phyloP scores from a whole-genome alignment of 2,329 filamentous ascomycete genomes.

The Tricladium varicosporioides region DNA sequence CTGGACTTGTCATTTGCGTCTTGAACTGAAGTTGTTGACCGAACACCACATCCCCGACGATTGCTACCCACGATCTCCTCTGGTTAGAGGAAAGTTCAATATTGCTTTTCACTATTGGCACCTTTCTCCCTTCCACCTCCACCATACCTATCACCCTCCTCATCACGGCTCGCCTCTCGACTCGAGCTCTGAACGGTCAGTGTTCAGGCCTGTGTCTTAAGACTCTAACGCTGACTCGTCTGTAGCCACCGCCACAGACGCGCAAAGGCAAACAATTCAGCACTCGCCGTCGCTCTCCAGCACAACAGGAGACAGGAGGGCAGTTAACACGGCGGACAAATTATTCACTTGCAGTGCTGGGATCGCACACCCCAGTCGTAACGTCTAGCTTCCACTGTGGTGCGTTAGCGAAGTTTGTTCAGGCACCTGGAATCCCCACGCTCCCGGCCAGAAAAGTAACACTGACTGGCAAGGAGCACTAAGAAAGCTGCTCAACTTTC shows the following conservation, averaged over 20 bases:
- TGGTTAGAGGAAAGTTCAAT: too few species aligned
- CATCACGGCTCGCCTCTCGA: neutral
- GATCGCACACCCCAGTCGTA: neutral
- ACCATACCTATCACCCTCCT: neutral
- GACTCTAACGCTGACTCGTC: neutral
- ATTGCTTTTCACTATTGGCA: neutral
- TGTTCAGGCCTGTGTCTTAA: neutral
- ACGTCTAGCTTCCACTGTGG: constrained; percentile 1
- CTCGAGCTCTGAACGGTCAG: neutral
- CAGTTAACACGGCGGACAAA: neutral
- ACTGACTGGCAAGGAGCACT: neutral
- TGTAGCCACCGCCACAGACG: neutral
- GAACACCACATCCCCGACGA: neutral
- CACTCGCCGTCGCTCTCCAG: too few species aligned
- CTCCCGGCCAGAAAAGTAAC: neutral
- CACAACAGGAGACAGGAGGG: neutral
- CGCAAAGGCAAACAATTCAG: neutral
- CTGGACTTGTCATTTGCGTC: neutral
- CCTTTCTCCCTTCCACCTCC: neutral
- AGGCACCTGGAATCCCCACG: constrained; percentile 5
- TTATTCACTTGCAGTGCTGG: neutral
- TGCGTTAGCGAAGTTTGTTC: constrained; percentile 2
- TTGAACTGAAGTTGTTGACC: neutral
- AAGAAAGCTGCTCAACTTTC: constrained; percentile 1
- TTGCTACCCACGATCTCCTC: neutral